Evolutionary conservation across 2,329 filamentous ascomycete species (phyloP).

Genomic region (Ascochyta pisi): DNA sequence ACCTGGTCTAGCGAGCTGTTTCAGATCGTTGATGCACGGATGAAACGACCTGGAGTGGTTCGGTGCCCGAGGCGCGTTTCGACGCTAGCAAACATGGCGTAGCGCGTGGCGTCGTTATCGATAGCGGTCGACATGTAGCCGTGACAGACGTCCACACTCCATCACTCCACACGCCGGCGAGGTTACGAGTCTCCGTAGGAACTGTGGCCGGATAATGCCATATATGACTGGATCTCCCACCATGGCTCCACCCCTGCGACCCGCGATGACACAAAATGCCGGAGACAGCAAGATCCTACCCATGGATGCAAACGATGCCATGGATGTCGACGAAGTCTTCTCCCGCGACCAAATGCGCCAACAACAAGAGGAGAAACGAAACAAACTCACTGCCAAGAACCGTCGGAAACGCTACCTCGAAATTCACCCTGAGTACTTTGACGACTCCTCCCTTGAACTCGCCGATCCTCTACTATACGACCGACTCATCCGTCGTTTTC

Average conservation of each 20-base stretch:
- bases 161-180: neutral
- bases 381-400: conserved; percentile 69
- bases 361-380: conserved; percentile 29
- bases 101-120: conserved; percentile 40
- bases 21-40: conserved; percentile 37
- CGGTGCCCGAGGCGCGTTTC: conserved; percentile 29
- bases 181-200: neutral
- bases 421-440: conserved; percentile 75
- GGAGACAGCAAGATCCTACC: conserved; percentile 9
- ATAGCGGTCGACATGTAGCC: conserved; percentile 3
- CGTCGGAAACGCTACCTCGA: conserved; percentile 78
- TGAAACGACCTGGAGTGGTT: conserved; percentile 45
- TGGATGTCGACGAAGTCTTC: conserved; percentile 25
- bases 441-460: conserved; percentile 64
- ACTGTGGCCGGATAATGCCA: conserved; percentile 27
- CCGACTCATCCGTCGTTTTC: conserved; percentile 77
- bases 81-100: conserved; percentile 16
- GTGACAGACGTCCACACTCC: neutral
- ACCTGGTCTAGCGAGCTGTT: conserved; percentile 28
- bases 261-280: conserved; percentile 23
- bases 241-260: conserved; percentile 38
- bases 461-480: conserved; percentile 83
- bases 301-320: conserved; percentile 19
- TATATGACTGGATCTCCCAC: conserved; percentile 27
- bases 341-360: conserved; percentile 18